Evolutionary conservation across 208 protist species (phyloP), one percentile per base, ranked within the genome.

Genomic region (Trypanosomatidae sp.): DNA sequence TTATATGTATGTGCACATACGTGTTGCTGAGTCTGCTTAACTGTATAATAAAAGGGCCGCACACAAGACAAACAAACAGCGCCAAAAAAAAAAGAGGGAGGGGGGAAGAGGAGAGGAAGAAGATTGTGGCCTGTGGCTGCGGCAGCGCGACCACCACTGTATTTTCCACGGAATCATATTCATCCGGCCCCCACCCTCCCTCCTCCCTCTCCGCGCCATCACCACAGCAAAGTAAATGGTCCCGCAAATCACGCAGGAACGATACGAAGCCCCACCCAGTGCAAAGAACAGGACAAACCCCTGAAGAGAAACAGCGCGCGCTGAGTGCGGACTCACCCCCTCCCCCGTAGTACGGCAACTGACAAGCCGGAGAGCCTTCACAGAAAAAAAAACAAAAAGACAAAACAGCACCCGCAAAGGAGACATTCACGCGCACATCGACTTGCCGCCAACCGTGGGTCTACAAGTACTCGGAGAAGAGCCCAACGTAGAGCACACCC

Each of bases 381-480:
- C 25, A 12, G 17, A 25, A 9, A 12, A 1, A 56, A 9, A 56
- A 2, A 33, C n/a, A 58, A 9, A 15, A 2, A 62, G 33, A 19
- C 33, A 62, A n/a, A 43, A 25, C 28, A 62, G 9, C 33, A 41
- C 59, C 10, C 59, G 33, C 0, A 19, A 12, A 19, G 28, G 6
- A 39, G 4, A 8, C 33, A 19, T 15, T 7, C 30, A 41, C 15
- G 5, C 33, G 5, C 36, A 44, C 15, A 13, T 19, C 2, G 1
- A 66, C 28, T 62, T 0, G 33, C 13, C 17, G 15, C 13, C 6
- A 50, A 17, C 30, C 19, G 4, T 59, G 19, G n/a, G 17, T 17
- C 59, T 67, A 79, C 19, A 67, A 78, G 59, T 88, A 84, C 69
- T 90, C 82, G 2, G 83, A 85, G 74, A 96, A 96, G n/a, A 96